Evolutionary conservation across 2,329 filamentous ascomycete species (phyloP), one percentile per base, ranked within the genome.

Genomic region (Venturia carpophila): DNA sequence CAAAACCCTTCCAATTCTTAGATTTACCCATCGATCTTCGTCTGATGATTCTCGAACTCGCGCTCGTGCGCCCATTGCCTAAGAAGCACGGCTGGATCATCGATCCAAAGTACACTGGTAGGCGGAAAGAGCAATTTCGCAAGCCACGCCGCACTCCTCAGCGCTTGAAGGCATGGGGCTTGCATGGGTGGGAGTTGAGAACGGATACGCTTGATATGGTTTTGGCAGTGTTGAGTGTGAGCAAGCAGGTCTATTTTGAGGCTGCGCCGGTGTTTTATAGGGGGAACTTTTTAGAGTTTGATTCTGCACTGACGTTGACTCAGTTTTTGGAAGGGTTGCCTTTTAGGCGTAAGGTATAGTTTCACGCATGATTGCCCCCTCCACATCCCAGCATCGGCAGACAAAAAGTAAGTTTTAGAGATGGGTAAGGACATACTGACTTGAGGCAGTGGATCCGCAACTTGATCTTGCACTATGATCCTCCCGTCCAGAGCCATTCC

Each of bases 211-310:
- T 63, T 7, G 42, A 47, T 34, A 27, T 27, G 1, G 42, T 63
- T 19, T 24, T 63, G 5, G 61, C 61, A 15, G 21, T 63, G 2
- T 7, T 52, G 11, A 27, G 24, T 27, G 61, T 52, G 13, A 63
- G 34, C n/a, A 47, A 63, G 9, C 42, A 63, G 34, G 27, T 63
- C 5, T 45, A 52, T 19, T 15, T 3, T 47, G 61, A 63, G 24
- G 61, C 61, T 37, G n/a, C 45, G n/a, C 61, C 61, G 4, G 61
- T 63, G 5, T 63, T 63, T 15, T 63, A 63, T 24, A 24, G 61
- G 7, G 43, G 24, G 3, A 63, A 63, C 10, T 49, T 39, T 27
- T 37, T 63, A 19, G n/a, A 63, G n/a, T 63, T 63, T 24, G 61
- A 63, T 24, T 63, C 61, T 52, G 42, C 43, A 15, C n/a, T 43